Percentiles rank a stretch among this genome's conserved stretches.
These are phyloP conservation scores for Hortaea sp. DNA, from an alignment of 2,329 filamentous ascomycete genomes.

Conservation along the genomic window DNA sequence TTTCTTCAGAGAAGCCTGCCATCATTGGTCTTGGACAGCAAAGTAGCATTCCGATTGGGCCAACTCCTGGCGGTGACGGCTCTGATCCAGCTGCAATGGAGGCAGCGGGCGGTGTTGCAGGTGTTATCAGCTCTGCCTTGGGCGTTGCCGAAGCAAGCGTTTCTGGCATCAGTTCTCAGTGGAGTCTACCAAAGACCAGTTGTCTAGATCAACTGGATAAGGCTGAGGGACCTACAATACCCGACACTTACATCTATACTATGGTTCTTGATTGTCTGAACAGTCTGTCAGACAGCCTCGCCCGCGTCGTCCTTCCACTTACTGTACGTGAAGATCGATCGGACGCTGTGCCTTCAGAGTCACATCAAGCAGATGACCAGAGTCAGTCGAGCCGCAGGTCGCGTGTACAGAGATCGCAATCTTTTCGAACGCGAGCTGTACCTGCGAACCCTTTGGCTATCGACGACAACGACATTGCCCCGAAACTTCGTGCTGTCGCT, in stretches of 20 bases:
- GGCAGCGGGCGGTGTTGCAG: slow-evolving; percentile 67
- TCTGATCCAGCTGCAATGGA: slow-evolving; percentile 82
- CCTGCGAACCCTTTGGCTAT: slow-evolving; percentile 75
- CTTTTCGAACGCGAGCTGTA: slow-evolving; percentile 64
- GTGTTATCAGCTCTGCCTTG: slow-evolving; percentile 69
- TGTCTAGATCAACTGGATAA: slow-evolving; percentile 96
- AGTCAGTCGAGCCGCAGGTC: not conserved
- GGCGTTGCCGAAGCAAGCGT: slow-evolving; percentile 56
- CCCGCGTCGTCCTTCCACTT: slow-evolving; percentile 84
- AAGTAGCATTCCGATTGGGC: slow-evolving; percentile 66
- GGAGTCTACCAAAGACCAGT: slow-evolving; percentile 77
- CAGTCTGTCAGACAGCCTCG: slow-evolving; percentile 80
- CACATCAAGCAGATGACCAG: not conserved
- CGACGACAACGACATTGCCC: slow-evolving; percentile 59
- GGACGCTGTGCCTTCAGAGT: slow-evolving; percentile 21
- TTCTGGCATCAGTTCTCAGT: slow-evolving; percentile 74
- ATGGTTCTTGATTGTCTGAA: slow-evolving; percentile 82
- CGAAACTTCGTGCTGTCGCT: slow-evolving; percentile 66
- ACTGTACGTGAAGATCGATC: slow-evolving; percentile 68
- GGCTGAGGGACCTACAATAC: slow-evolving; percentile 67
- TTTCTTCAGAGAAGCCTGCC: slow-evolving; percentile 81
- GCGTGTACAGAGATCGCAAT: slow-evolving; percentile 44
- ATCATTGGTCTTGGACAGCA: slow-evolving; percentile 84
- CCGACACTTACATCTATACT: slow-evolving; percentile 90
- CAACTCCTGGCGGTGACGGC: slow-evolving; percentile 45